Base-by-base conservation (phyloP, 2,329 filamentous ascomycete species). In the Neofusicoccum ribis region DNA sequence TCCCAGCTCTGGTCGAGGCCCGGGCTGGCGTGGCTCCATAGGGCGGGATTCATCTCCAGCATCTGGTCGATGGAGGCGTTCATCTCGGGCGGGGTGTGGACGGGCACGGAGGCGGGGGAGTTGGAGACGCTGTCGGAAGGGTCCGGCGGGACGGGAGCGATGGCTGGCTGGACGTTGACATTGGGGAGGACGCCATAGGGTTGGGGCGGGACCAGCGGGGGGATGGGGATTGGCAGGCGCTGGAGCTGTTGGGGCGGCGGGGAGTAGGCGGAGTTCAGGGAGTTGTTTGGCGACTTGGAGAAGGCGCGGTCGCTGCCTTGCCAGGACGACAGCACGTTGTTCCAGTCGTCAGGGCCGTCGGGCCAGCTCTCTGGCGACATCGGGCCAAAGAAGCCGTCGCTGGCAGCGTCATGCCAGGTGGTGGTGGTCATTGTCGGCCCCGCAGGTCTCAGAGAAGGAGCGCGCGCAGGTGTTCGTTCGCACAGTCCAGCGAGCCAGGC, bases 51-150 rank as follows among this genome's bases (percentile, higher is more conserved):
- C 63, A 58, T 64, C 37, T 64, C 62, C 39, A 64, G 34, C 51
- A 54, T 44, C 37, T 54, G 49, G 61, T 64, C 61, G 49, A 64
- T 54, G 39, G 61, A 64, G 12, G 61, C 49, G 43, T 64, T 64
- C 61, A 64, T 64, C 61, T 64, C 61, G 20, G 63, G 63, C 43
- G 63, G 63, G 11, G 63, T 64, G 44, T 64, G 63, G 14, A 64
- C 63, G 11, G 51, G 52, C 41, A 54, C 61, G 17, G 63, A 64
- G 44, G 63, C 63, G 17, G 63, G 63, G 17, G 63, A 64, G 51
- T 64, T 64, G 34, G 63, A 64, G 14, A 50, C 61, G 61, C 50
- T 64, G 49, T 64, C 61, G 49, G 47, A 20, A 36, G 20, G 43
- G 39, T 64, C 61, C 12, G 49, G 41, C 27, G 14, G 41, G 49